These are phyloP conservation scores for Dactylonectria macrodidyma DNA, from an alignment of 2,329 filamentous ascomycete species.

Conservation along the genomic window DNA sequence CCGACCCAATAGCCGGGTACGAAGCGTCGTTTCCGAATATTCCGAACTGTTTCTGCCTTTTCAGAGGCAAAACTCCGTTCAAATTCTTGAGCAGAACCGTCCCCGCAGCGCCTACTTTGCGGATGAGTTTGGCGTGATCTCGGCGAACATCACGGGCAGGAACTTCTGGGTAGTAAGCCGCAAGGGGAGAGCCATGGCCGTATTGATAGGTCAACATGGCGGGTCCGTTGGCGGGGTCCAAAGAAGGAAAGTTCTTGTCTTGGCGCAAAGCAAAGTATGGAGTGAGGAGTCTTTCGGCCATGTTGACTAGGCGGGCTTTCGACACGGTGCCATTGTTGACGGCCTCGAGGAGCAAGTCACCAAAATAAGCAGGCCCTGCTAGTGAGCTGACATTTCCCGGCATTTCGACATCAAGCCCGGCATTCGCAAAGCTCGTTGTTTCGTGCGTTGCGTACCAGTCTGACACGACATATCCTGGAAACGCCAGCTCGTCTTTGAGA, in stretches of 20 bases:
- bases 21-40: conserved; percentile 26
- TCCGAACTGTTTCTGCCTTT: conserved; percentile 60
- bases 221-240: conserved; percentile 13
- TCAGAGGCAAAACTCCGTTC: conserved; percentile 70
- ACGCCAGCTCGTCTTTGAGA: conserved; percentile 42
- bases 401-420: conserved; percentile 63
- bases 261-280: conserved; percentile 69
- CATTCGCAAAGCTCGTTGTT: conserved; percentile 53
- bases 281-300: conserved; percentile 56
- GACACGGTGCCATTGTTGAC: conserved; percentile 6
- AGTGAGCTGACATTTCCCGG: conserved; percentile 58
- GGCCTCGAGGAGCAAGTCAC: conserved; percentile 3
- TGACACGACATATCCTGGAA: conserved; percentile 62
- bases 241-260: conserved; percentile 58
- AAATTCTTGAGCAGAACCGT: conserved; percentile 54
- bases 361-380: neutral
- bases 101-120: conserved; percentile 54
- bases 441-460: conserved; percentile 62
- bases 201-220: conserved; percentile 6
- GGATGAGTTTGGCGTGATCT: conserved; percentile 49
- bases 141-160: conserved; percentile 49
- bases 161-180: neutral
- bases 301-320: conserved; percentile 56
- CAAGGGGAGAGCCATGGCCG: neutral
- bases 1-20: neutral